Evolutionary conservation across 2,329 filamentous ascomycete genomes (phyloP), one percentile per base, ranked within the genome.

Genomic region (Calonectria naviculata): DNA sequence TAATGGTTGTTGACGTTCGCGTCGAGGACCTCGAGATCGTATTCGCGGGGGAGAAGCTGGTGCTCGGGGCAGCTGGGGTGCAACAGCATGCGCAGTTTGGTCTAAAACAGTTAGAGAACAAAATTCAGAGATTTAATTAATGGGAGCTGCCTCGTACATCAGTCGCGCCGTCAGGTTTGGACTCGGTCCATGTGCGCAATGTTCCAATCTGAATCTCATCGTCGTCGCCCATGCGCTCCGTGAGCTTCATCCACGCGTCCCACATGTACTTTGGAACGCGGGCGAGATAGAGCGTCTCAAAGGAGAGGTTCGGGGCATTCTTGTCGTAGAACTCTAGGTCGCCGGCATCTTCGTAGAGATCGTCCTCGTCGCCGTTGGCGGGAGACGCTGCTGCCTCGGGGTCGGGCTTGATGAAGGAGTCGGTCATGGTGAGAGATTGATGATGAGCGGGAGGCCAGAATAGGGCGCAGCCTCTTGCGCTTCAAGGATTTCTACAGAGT

Each of bases 151-250:
- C 28, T 26, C 74, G 38, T 76, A 78, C 84, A 77, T 88, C 86
- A 28, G 85, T 81, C 73, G 87, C 83, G 19, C 88, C 87, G 72
- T 90, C 86, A 28, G 87, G 84, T n/a, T 88, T 89, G 49, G 80
- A 80, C 73, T 89, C 87, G 67, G 81, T 84, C 88, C 89, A 91
- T 72, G 87, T 88, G 66, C 90, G 87, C 78, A 97, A 87, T 34
- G 91, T 96, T 52, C 95, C 95, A 74, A 97, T 90, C 80, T 93
- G 89, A 73, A 97, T 93, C 83, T 95, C 93, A 68, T 93, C 92
- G 75, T 97, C 93, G 73, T 96, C 93, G 77, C 94, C 92, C 17
- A 97, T 84, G 75, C 92, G 88, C 60, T 84, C 83, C 13, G 78
- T 78, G 47, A 84, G 74, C 78, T 85, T 83, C 69, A 86, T 84